These are phyloP conservation scores for Streptanthus diversifolius DNA, from an alignment of 345 rosid genomes.

Conservation along the genomic window DNA sequence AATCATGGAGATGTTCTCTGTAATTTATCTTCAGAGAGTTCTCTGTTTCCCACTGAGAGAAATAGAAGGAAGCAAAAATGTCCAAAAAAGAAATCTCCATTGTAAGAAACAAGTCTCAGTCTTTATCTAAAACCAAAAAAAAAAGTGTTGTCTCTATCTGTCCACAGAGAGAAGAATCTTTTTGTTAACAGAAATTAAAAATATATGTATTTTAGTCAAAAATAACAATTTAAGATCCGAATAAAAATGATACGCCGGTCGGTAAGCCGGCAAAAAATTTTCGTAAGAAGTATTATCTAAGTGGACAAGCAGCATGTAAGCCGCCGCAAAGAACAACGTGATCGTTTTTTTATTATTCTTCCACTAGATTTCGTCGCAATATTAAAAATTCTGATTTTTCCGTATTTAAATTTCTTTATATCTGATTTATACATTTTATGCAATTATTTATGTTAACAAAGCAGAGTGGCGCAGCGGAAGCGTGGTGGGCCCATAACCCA, in stretches of 20 bases:
- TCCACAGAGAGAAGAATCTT: background rate
- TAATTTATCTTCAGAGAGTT: constrained; percentile 43
- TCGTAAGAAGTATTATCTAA: background rate
- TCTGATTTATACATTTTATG: background rate
- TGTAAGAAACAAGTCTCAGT: constrained; percentile 5
- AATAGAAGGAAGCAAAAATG: constrained; percentile 27
- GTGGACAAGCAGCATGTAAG: constrained; percentile 2
- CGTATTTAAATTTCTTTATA: background rate
- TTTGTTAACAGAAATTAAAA: constrained; percentile 10
- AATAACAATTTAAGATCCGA: background rate
- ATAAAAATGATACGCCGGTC: constrained; percentile 14
- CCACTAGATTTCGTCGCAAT: background rate
- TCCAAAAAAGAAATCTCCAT: constrained; percentile 21
- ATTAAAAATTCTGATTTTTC: background rate
- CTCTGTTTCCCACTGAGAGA: constrained; percentile 31
- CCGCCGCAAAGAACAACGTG: constrained; percentile 12
- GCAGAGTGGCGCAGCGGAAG: constrained; percentile 10
- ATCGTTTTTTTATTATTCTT: background rate
- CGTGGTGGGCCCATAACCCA: constrained; percentile 58
- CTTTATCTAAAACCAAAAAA: constrained; percentile 6
- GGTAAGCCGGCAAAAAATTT: constrained; percentile 28
- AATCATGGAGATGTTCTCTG: constrained; percentile 36
- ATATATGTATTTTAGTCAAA: background rate
- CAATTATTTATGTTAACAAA: background rate
- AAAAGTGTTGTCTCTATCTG: background rate